Evolutionary conservation across 2,329 filamentous ascomycete species (phyloP), one percentile per base, ranked within the genome.

Genomic region (Penicillium sp.): DNA sequence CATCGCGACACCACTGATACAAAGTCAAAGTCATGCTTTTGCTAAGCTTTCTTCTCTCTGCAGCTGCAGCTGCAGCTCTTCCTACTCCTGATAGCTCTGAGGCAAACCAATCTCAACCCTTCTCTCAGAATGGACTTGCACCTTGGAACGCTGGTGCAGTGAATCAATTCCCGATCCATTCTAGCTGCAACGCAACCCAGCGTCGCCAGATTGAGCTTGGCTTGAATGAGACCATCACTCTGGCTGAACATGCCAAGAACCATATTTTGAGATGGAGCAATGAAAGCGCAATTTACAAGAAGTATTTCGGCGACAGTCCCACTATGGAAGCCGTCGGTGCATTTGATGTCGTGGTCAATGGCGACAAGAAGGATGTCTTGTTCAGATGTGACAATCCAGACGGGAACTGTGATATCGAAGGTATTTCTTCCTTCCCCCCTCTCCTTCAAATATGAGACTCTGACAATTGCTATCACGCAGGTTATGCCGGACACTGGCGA

Each of bases 361-460:
- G 79, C 1, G 80, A 88, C 69, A 83, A 83, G 64, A 73, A 74
- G 0, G 78, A 75, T 24, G 76, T 86, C 43, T 66, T 84, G 16
- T 88, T 89, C 76, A 82, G 86, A 18, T 89, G 87, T 61, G 87
- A 90, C 56, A 83, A 89, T 59, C 80, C 83, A 0, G 87, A 89
- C 61, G 73, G 78, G 18, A 89, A 89, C 73, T 89, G 87, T 62
- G 72, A 53, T 59, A 5, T 79, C 67, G 10, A 79, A 77, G 64
- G 75, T 79, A 24, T 66, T 27, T 75, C 76, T 21, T 1, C 2
- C 13, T n/a, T 1, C 2, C 13, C n/a, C 46, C 21, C 5, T n/a
- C 36, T 27, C 22, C 38, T n/a, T 27, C 2, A 27, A 51, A 41
- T 24, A n/a, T n/a, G 7, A 5, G 7, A 18, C 18, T 22, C 44